Evolutionary conservation across 176 grass and related monocot genomes (phyloP).

Genomic region (Ampelocalamus luodianensis): DNA sequence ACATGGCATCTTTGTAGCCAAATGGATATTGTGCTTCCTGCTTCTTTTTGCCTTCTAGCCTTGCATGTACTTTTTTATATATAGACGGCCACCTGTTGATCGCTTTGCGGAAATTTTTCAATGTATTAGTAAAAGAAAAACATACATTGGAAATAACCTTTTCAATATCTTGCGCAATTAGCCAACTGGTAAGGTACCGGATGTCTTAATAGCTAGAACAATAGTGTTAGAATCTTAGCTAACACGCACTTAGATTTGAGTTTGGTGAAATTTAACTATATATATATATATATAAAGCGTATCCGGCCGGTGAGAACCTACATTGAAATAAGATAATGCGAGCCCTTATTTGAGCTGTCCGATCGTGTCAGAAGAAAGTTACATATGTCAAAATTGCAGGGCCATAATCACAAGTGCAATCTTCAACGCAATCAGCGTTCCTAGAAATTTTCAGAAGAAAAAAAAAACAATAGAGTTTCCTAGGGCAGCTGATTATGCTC

Average conservation of each 20-base stretch:
- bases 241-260: too few species aligned
- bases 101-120: neutral
- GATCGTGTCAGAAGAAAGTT: neutral
- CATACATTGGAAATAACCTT: too few species aligned
- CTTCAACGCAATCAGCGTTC: neutral
- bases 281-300: too few species aligned
- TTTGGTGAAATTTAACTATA: too few species aligned
- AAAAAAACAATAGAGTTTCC: too few species aligned
- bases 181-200: neutral
- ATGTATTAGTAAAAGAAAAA: too few species aligned
- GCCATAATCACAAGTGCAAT: neutral
- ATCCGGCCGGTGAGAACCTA: too few species aligned
- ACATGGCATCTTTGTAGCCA: too few species aligned
- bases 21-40: neutral
- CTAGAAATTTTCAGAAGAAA: too few species aligned
- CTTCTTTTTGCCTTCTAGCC: neutral
- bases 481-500: too few species aligned
- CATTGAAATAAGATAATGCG: neutral
- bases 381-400: neutral
- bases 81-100: neutral
- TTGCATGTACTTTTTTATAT: neutral
- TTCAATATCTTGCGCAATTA: neutral
- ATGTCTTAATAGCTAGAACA: neutral
- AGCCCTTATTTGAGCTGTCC: neutral
- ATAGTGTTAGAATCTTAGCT: neutral